Conservation (phyloP, 148 eudicot genomes). For the Chenopodium berlandieri region DNA sequence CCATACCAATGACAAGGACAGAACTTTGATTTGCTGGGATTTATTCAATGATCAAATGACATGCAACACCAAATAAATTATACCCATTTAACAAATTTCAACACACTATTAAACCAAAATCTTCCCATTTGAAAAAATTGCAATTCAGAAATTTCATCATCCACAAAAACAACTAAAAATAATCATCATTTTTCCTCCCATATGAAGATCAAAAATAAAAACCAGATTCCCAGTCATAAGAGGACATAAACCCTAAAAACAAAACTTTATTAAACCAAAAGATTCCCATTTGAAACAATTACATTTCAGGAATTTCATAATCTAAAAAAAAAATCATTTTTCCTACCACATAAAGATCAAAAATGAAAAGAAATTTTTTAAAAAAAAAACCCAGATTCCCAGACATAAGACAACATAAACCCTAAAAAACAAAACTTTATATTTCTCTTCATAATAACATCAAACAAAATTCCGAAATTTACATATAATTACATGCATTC, state of each 20-base stretch:
- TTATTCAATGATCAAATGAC: neutral
- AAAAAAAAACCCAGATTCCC: neutral
- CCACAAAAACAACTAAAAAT: neutral
- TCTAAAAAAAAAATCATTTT: neutral
- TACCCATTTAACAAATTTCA: neutral
- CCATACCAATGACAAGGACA: neutral
- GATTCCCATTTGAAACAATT: neutral
- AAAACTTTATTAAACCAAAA: neutral
- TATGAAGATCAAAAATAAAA: neutral
- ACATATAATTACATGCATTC: neutral
- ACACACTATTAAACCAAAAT: neutral
- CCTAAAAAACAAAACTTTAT: neutral
- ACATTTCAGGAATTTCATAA: neutral
- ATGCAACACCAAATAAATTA: neutral
- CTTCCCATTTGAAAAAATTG: neutral
- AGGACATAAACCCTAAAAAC: slow-evolving; percentile 11
- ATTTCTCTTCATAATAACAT: neutral
- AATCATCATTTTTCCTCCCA: neutral
- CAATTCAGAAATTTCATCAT: neutral
- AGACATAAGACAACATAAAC: slow-evolving; percentile 1
- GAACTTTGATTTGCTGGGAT: no score
- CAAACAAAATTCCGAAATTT: neutral
- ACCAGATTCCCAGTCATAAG: neutral
- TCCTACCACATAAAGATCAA: neutral
- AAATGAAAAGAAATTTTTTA: neutral